Conservation (phyloP, 768 basidiomycete species). For the Lactarius psammicola region DNA sequence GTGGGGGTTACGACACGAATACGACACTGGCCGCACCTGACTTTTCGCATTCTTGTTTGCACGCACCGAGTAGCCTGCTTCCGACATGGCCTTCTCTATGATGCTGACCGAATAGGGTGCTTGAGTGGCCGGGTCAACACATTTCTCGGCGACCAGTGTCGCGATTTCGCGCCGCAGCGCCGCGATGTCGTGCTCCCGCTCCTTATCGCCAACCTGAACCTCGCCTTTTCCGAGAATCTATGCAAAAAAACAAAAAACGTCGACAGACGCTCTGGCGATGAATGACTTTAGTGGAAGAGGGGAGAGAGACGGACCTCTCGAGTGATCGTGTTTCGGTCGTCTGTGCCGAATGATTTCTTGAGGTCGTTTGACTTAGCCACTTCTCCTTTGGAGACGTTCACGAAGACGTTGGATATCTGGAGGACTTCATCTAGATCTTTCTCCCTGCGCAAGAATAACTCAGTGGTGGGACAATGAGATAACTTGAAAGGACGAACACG, state of each 20-base stretch:
- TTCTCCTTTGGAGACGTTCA: slow-evolving; percentile 95
- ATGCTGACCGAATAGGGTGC: slow-evolving; percentile 90
- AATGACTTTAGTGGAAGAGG: neutral
- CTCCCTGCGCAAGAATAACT: slow-evolving; percentile 52
- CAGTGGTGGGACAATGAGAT: neutral
- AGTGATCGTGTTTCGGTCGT: slow-evolving; percentile 67
- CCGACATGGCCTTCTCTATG: slow-evolving; percentile 97
- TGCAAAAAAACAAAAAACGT: neutral
- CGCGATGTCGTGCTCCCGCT: slow-evolving; percentile 82
- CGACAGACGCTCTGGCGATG: neutral
- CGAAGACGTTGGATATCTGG: slow-evolving; percentile 94
- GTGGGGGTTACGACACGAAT: neutral
- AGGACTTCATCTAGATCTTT: slow-evolving; percentile 92
- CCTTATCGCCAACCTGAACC: slow-evolving; percentile 95
- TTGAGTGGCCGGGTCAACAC: slow-evolving; percentile 88
- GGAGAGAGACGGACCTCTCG: slow-evolving; percentile 58
- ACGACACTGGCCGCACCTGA: slow-evolving; percentile 55
- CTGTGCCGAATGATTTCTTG: slow-evolving; percentile 86
- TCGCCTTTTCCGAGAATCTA: slow-evolving; percentile 96
- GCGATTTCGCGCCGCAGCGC: slow-evolving; percentile 87
- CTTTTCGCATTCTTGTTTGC: slow-evolving; percentile 89
- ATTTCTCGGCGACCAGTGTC: slow-evolving; percentile 92
- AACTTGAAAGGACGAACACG: slow-evolving; percentile 52
- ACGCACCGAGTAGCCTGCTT: slow-evolving; percentile 90
- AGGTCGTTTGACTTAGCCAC: slow-evolving; percentile 87